phyloP scores from a whole-genome alignment of 2,329 filamentous ascomycete genomes.

The Plectosphaerella sp. region DNA sequence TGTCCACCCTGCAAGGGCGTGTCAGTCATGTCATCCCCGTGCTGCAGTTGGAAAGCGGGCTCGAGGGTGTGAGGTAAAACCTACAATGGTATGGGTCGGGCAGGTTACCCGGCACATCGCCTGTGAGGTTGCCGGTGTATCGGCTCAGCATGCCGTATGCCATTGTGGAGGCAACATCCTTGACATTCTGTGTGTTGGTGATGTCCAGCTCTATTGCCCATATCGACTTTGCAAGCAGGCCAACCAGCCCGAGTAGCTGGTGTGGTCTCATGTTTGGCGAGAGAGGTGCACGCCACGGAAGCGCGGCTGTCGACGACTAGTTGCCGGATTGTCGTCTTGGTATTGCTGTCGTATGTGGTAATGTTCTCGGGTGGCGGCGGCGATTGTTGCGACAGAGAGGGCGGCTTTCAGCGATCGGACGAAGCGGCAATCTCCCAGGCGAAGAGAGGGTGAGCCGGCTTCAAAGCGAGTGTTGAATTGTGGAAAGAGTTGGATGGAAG shows the following conservation, averaged over 20 bases:
- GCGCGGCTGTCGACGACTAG: too few species aligned
- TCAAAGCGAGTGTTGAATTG: not conserved
- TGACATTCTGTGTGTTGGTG: conserved; percentile 44
- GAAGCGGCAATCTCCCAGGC: not conserved
- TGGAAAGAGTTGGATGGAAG: not conserved
- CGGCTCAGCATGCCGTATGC: conserved; percentile 31
- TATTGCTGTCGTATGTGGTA: not conserved
- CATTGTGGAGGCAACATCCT: conserved; percentile 29
- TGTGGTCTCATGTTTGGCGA: too few species aligned
- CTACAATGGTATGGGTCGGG: conserved; percentile 56
- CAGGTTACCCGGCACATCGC: conserved; percentile 53
- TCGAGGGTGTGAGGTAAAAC: conserved; percentile 28
- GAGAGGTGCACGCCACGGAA: too few species aligned
- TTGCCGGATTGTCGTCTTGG: too few species aligned
- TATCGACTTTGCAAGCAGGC: conserved; percentile 5
- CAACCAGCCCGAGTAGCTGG: conserved; percentile 2
- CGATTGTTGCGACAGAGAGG: conserved; percentile 6
- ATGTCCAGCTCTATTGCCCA: conserved; percentile 7
- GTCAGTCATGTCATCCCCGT: conserved; percentile 26
- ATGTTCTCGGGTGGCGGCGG: too few species aligned
- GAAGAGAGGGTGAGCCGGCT: not conserved
- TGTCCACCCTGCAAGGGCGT: conserved; percentile 58
- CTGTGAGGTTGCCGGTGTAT: conserved; percentile 52
- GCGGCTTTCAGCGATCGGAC: not conserved
- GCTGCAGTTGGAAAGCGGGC: conserved; percentile 29